These are phyloP conservation scores for Pythium biforme DNA, from an alignment of 352 stramenopile species.

Conservation along the genomic window DNA sequence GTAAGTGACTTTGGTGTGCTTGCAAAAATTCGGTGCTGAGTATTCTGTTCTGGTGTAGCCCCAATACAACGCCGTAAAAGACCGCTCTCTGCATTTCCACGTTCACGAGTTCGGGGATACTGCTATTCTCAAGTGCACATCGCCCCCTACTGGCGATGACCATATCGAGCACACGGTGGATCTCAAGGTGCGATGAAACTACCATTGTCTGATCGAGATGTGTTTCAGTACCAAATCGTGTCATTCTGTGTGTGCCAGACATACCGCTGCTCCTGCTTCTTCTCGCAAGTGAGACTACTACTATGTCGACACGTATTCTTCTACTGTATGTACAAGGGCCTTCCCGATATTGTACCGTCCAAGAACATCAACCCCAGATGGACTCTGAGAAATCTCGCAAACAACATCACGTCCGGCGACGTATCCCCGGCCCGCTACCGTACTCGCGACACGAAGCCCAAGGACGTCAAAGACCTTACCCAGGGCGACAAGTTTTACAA, in stretches of 20 bases:
- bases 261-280: constrained; percentile 10
- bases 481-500: no score
- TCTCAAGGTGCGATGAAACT: no score
- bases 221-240: neutral
- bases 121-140: constrained; percentile 1
- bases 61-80: constrained; percentile 8
- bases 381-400: neutral
- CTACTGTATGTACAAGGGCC: constrained; percentile 7
- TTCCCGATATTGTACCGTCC: neutral
- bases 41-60: neutral
- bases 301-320: constrained; percentile 14
- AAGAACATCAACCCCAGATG: constrained; percentile 1
- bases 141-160: neutral
- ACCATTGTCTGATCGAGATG: no score
- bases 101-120: neutral
- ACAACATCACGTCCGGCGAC: no score
- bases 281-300: constrained; percentile 10
- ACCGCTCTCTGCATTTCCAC: neutral
- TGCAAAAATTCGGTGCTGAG: neutral
- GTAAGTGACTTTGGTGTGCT: constrained; percentile 5
- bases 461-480: no score
- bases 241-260: neutral
- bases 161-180: constrained; percentile 1
- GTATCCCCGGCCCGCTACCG: no score
- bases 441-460: neutral